Evolutionary conservation across 305 asterid species (phyloP), one percentile per base, ranked within the genome.

Genomic region (Fraxinus floribunda): DNA sequence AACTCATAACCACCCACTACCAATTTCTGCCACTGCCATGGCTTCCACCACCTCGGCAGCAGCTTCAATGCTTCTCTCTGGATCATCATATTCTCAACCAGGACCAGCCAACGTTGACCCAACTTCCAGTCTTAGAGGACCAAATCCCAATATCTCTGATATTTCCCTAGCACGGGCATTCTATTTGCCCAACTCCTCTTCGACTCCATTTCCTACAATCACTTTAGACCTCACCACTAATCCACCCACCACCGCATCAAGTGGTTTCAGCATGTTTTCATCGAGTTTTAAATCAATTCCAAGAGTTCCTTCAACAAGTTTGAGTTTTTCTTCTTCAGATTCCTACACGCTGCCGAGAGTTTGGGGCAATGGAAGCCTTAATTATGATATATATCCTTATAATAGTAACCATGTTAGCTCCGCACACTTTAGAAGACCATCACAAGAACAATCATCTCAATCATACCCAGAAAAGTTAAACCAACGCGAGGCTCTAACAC

Each of bases 41-140:
- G 98, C 97, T 72, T 92, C 98, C 86, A 89, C 98, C 79, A 95
- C 98, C 72, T 90, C 98, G 0, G 98, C 98, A 2, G 98, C 98
- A 10, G 98, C 97, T 4, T 88, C 98, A 88, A 92, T 93, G 97
- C 97, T 95, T 88, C 92, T 95, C 85, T 91, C 98, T 16, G 94
- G 95, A 79, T 89, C 97, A 70, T 85, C 97, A 77, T 71, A 86
- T 4, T 87, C 97, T 57, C 89, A 82, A 81, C 79, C 88, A 3
- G 81, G 78, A 29, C 41, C 88, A 16, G 64, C 86, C 86, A 44
- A 80, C 84, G 20, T 18, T 72, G 2, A 83, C 5, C 82, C 82
- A 10, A 68, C 87, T 20, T 71, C 79, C 86, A 82, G 82, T 74
- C 79, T 80, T 26, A 82, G 68, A 35, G 88, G 87, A 5, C 87